Evolutionary conservation across 257 asterid genomes (phyloP).

Genomic region (Ilex aquifolium): DNA sequence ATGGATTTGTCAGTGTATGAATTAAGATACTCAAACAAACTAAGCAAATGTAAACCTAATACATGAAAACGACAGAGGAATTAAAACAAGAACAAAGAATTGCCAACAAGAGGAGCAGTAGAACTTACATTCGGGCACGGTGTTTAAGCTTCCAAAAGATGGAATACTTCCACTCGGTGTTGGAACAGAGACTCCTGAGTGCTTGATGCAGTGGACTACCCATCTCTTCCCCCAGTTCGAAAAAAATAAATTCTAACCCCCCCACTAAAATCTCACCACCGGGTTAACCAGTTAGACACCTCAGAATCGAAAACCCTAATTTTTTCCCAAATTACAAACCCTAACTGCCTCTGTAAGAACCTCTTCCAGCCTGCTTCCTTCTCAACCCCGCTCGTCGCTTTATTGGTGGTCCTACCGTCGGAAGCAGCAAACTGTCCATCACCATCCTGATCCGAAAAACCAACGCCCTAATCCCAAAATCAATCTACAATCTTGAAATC

Average conservation of each 20-base stretch:
- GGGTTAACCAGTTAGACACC: constrained; percentile 21
- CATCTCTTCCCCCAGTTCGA: constrained; percentile 38
- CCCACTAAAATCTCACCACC: constrained; percentile 39
- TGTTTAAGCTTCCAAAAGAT: constrained; percentile 93
- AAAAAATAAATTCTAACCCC: constrained; percentile 5
- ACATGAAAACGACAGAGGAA: not conserved
- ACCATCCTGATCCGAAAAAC: constrained; percentile 45
- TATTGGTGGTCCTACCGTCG: constrained; percentile 95
- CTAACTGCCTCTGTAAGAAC: constrained; percentile 99
- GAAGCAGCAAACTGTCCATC: constrained; percentile 67
- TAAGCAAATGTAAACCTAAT: not conserved
- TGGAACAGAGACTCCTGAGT: constrained; percentile 68
- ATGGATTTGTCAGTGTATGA: too few relatives aligned
- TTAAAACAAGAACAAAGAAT: not conserved
- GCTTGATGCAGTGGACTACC: constrained; percentile 62
- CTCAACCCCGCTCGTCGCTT: constrained; percentile 80
- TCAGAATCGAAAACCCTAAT: constrained; percentile 20
- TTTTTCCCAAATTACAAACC: constrained; percentile 28
- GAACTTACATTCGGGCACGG: constrained; percentile 71
- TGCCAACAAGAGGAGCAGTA: constrained; percentile 9
- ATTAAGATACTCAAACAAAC: too few relatives aligned
- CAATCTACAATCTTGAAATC: constrained; percentile 20
- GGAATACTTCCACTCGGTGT: constrained; percentile 82
- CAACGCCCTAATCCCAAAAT: constrained; percentile 25
- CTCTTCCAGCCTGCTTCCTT: constrained; percentile 99